Conservation (phyloP, 1,284 basidiomycete genomes). For the Fomitopsis palustris region DNA sequence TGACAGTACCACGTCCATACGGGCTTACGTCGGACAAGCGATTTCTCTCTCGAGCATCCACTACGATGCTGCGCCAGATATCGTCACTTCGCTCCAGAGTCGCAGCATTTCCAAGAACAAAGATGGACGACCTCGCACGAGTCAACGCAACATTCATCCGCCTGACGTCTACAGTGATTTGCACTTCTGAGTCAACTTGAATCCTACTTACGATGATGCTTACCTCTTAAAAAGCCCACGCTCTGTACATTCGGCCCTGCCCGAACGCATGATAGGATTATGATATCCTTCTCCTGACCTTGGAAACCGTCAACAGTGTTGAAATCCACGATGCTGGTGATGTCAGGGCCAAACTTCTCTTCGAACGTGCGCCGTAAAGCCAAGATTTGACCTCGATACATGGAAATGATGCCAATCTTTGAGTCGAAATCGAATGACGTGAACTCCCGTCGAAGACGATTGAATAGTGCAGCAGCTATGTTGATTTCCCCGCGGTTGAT, state of each 20-base stretch:
- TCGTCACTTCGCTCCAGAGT: constrained; percentile 85
- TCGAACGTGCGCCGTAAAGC: constrained; percentile 77
- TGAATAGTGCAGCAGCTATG: constrained; percentile 79
- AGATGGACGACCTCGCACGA: constrained; percentile 91
- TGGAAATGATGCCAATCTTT: constrained; percentile 88
- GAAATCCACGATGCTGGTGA: constrained; percentile 82
- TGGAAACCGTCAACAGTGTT: constrained; percentile 99
- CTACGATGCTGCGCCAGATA: constrained; percentile 77
- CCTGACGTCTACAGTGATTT: constrained; percentile 56
- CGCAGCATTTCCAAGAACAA: constrained; percentile 87
- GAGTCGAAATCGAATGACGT: constrained; percentile 64
- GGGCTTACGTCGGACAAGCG: constrained; percentile 50
- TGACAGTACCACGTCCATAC: background rate
- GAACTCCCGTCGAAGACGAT: constrained; percentile 70
- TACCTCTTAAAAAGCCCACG: constrained; percentile 89
- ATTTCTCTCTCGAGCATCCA: constrained; percentile 64
- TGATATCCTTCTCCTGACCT: constrained; percentile 96
- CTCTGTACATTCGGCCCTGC: constrained; percentile 77
- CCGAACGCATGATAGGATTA: constrained; percentile 93
- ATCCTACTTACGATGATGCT: constrained; percentile 5
- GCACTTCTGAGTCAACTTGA: constrained; percentile 9
- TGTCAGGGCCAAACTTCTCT: constrained; percentile 69
- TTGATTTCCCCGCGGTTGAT: constrained; percentile 79
- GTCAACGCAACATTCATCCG: constrained; percentile 99
- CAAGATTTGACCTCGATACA: constrained; percentile 91